A percentile compares a stretch with the other conserved stretches of the same genome.
Evolutionary conservation across 2,329 filamentous ascomycete genomes (phyloP).

Genomic region (Trichoderma koningii): DNA sequence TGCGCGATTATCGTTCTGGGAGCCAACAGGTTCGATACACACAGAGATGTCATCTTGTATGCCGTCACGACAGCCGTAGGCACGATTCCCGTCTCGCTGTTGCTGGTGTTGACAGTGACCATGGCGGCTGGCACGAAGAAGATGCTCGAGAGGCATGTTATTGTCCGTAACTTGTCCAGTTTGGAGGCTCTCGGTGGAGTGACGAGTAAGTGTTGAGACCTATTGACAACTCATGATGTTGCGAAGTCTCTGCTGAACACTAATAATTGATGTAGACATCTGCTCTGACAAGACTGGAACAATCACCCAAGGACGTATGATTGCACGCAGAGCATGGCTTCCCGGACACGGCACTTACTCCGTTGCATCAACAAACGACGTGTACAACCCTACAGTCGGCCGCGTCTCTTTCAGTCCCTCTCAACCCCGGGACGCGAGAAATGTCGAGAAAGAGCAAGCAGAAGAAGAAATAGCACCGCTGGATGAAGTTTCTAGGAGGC

Average conservation of each 20-base stretch:
- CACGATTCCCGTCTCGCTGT: slow-evolving; percentile 51
- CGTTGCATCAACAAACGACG: slow-evolving; percentile 36
- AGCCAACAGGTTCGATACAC: slow-evolving; percentile 41
- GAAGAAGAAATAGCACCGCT: slow-evolving; percentile 38
- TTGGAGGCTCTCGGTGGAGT: slow-evolving; percentile 54
- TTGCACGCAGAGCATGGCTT: slow-evolving; percentile 38
- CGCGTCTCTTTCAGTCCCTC: slow-evolving; percentile 29
- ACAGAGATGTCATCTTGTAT: slow-evolving; percentile 43
- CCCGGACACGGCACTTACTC: slow-evolving; percentile 39
- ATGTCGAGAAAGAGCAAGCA: slow-evolving; percentile 25
- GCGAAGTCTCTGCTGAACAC: not conserved
- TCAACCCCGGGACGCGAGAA: slow-evolving; percentile 29
- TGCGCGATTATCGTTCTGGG: slow-evolving; percentile 45
- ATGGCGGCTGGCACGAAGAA: slow-evolving; percentile 53
- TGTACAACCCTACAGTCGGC: slow-evolving; percentile 37
- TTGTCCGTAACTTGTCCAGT: slow-evolving; percentile 50
- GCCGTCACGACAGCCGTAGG: slow-evolving; percentile 46
- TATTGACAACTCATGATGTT: not conserved
- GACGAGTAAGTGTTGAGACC: slow-evolving; percentile 44
- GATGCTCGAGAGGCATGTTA: slow-evolving; percentile 51
- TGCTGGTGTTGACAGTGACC: slow-evolving; percentile 55
- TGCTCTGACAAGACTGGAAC: slow-evolving; percentile 40
- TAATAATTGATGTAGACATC: slow-evolving; percentile 32
- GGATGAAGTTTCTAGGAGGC: slow-evolving; percentile 41
- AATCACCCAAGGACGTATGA: slow-evolving; percentile 42